Percentiles rank a stretch among this genome's conserved stretches.
Evolutionary conservation across 306 rosid species (phyloP).

Genomic region (Potentilla sterilis): DNA sequence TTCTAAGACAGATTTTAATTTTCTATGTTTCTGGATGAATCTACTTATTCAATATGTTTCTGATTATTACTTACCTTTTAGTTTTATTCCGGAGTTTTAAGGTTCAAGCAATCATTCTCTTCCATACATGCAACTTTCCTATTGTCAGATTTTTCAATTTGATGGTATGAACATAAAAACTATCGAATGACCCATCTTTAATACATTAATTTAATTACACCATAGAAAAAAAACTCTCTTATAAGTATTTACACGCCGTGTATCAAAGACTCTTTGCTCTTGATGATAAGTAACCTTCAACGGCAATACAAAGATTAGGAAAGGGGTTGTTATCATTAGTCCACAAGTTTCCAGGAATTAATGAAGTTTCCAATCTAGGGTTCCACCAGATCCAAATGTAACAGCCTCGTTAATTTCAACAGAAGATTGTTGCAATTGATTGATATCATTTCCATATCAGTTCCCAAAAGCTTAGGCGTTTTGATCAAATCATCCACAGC

Average conservation of each 20-base stretch:
- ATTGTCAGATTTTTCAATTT: too few species aligned
- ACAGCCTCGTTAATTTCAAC: not conserved
- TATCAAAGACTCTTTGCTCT: too few species aligned
- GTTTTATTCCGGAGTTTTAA: too few species aligned
- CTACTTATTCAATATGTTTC: not conserved
- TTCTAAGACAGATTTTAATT: too few species aligned
- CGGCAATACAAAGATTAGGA: not conserved
- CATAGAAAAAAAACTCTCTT: too few species aligned
- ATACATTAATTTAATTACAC: too few species aligned
- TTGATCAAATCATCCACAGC: not conserved
- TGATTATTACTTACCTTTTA: not conserved
- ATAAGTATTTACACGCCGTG: too few species aligned
- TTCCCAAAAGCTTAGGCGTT: not conserved
- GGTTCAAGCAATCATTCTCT: not conserved
- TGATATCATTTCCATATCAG: not conserved
- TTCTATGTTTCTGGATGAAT: not conserved
- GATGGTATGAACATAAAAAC: too few species aligned
- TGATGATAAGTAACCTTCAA: not conserved
- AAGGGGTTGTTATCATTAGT: not conserved
- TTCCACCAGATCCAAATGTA: not conserved
- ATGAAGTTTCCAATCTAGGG: not conserved
- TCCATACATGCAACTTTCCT: too few species aligned
- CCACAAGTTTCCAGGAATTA: not conserved
- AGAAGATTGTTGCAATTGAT: constrained; percentile 1
- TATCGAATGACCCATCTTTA: too few species aligned